These are phyloP conservation scores for Puccinia triticina DNA, from an alignment of 1,284 basidiomycete species.

Conservation along the genomic window DNA sequence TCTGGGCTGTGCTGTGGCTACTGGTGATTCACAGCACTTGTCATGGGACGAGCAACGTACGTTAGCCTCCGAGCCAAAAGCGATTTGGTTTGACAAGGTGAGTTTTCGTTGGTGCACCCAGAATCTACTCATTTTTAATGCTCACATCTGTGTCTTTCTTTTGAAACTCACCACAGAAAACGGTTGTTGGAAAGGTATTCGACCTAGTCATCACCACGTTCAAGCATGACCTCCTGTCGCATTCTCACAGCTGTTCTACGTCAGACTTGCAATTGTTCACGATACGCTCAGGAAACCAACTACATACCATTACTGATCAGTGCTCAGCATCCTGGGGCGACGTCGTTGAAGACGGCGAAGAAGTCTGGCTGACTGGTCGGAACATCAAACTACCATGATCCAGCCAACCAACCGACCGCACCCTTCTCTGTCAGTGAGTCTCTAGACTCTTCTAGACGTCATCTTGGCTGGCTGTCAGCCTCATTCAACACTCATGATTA, in stretches of 20 bases:
- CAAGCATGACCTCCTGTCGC: constrained; percentile 31
- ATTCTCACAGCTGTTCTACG: constrained; percentile 17
- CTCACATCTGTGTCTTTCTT: background rate
- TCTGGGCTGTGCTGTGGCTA: constrained; percentile 4
- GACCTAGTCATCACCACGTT: constrained; percentile 22
- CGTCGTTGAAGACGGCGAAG: constrained; percentile 44
- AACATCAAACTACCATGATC: background rate
- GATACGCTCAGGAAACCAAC: background rate
- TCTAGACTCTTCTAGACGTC: background rate
- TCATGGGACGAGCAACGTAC: background rate
- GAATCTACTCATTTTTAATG: background rate
- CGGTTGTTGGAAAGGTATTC: constrained; percentile 44
- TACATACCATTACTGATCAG: constrained; percentile 25
- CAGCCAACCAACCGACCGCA: background rate
- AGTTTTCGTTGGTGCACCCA: background rate
- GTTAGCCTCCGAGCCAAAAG: background rate
- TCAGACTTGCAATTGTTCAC: constrained; percentile 38
- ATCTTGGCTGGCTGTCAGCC: background rate
- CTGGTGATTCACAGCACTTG: background rate
- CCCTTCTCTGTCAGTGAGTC: background rate
- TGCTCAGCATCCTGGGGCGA: constrained; percentile 45
- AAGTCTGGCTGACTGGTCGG: constrained; percentile 45
- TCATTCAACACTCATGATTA: too few species aligned
- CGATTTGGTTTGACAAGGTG: constrained; percentile 48
- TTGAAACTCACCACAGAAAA: constrained; percentile 18